Base-by-base conservation (phyloP, 441 rosid genomes). In the Brassica hybrid region DNA sequence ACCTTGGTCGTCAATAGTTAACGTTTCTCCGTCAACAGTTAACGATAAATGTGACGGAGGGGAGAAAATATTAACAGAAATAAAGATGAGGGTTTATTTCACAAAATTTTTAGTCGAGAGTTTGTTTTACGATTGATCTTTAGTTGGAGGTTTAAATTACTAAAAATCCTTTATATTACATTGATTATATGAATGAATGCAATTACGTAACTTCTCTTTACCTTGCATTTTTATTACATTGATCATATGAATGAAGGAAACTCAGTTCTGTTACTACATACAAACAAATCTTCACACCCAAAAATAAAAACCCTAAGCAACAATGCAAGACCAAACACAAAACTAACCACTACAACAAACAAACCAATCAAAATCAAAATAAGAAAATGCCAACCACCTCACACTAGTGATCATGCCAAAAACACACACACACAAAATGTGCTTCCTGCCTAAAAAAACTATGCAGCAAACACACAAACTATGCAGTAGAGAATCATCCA, bases 381-480 rank as follows among this genome's bases (percentile, higher is more conserved):
- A 30, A 72, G 43, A 62, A 73, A 48, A 48, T 5, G 27, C 45
- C 61, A 62, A 72, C 61, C 68, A 45, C 45, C 58, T 27, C 16
- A 62, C 34, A 27, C 67, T 16, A 23, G 41, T 60, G 75, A 14
- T 43, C 25, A 59, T 41, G 57, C 65, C 12, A 61, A 61, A 45
- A 38, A 43, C 50, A 43, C 43, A 61, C 54, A 27, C 32, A 27
- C 32, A 27, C 32, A 45, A 63, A 30, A 54, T 19, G 60, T 73
- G 77, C 36, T 58, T 25, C 73, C 78, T 75, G 72, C 67, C 67
- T 75, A 75, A 75, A 21, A 21, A 21, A 75, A 75, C 67, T 75
- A 75, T 75, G 78, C 78, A 75, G 78, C 32, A 75, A 32, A 18
- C 58, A 32, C 58, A 18, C 34, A 36, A 43, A 48, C 11, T 52